phyloP scores from a whole-genome alignment of 345 rosid genomes.

The Melaleuca quinquenervia region DNA sequence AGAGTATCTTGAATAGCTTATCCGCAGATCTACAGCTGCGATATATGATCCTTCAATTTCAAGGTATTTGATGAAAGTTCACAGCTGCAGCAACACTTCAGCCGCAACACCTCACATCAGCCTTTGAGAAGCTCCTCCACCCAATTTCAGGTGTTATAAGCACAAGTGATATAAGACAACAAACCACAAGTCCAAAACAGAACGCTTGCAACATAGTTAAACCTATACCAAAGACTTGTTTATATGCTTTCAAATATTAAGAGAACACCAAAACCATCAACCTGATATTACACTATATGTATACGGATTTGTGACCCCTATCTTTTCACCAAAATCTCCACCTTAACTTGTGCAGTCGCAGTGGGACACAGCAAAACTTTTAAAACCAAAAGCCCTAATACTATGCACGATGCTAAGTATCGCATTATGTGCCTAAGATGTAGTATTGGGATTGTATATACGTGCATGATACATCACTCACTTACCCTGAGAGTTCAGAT shows the following conservation, averaged over 20 bases:
- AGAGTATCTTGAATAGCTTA: not conserved
- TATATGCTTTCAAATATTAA: not conserved
- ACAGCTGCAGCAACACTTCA: not conserved
- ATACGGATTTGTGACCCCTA: not conserved
- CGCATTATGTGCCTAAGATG: not conserved
- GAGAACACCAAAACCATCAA: not conserved
- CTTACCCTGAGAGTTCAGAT: not conserved
- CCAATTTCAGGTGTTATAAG: not conserved
- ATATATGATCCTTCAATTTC: not conserved
- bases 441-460: not conserved
- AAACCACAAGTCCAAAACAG: not conserved
- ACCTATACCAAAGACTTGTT: not conserved
- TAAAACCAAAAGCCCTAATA: not conserved
- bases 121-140: not conserved
- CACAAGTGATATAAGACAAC: not conserved
- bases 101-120: not conserved
- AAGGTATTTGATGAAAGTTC: not conserved
- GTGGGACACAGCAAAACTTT: not conserved
- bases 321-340: not conserved
- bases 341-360: not conserved
- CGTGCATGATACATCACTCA: not conserved
- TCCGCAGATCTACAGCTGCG: not conserved
- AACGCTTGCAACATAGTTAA: not conserved
- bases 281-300: not conserved
- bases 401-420: not conserved